phyloP scores from a whole-genome alignment of 225 moss, liverwort and hornwort species.

The Lunularia cruciata region DNA sequence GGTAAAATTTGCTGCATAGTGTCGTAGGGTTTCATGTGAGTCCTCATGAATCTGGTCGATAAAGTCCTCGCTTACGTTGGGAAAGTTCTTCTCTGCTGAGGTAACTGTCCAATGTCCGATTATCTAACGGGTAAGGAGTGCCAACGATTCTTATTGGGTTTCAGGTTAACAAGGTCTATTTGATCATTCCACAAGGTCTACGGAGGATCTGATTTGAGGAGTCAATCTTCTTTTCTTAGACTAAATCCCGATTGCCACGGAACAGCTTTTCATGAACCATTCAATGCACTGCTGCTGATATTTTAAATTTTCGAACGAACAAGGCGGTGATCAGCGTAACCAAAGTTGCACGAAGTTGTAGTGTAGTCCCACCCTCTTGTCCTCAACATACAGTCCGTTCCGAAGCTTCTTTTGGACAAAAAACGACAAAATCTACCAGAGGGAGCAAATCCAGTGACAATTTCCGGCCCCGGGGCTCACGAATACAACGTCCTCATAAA shows the following conservation, averaged over 20 bases:
- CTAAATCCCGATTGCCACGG: neutral
- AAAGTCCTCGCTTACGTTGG: neutral
- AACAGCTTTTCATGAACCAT: neutral
- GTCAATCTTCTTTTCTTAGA: constrained; percentile 11
- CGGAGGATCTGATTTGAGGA: neutral
- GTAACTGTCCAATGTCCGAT: neutral
- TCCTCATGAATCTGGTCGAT: too few relatives aligned
- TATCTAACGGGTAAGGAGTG: neutral
- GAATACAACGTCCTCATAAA: neutral
- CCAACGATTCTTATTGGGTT: neutral
- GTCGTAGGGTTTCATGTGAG: neutral
- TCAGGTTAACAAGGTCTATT: neutral
- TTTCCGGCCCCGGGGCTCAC: too few relatives aligned
- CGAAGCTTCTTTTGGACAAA: neutral
- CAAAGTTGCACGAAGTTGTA: neutral
- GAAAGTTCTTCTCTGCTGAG: neutral
- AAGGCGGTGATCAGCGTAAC: neutral
- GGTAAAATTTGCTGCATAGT: neutral
- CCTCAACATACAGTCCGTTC: neutral
- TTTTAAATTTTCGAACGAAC: neutral
- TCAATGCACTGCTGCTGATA: neutral
- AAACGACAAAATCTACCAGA: neutral
- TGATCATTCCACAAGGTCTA: neutral
- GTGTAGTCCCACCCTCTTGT: neutral
- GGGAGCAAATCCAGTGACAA: neutral